A percentile compares a stretch with the other conserved stretches of the same genome.
These are phyloP conservation scores for Lactarius deliciosus DNA, from an alignment of 768 basidiomycete species.

Conservation along the genomic window DNA sequence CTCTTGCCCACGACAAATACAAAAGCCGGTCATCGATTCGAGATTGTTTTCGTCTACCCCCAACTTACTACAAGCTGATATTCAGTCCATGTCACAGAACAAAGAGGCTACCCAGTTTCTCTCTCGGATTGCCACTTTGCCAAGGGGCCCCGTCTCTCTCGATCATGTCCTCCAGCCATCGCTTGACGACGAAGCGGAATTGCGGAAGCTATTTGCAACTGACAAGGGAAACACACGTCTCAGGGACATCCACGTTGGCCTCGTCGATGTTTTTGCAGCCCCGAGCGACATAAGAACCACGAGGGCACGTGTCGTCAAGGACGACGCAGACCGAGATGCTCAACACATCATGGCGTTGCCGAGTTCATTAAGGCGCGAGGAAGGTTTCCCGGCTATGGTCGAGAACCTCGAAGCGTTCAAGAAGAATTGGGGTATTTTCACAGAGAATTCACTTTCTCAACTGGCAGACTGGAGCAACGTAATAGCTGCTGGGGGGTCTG, in stretches of 20 bases:
- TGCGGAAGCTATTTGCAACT: constrained; percentile 56
- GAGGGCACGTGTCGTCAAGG: constrained; percentile 48
- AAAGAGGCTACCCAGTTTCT: constrained; percentile 36
- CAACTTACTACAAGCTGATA: no score
- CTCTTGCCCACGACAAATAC: neutral
- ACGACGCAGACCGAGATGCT: constrained; percentile 45
- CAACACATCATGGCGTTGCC: constrained; percentile 55
- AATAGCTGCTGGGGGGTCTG: constrained; percentile 59
- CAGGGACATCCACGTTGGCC: constrained; percentile 52
- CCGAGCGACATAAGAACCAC: constrained; percentile 50
- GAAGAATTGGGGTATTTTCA: constrained; percentile 63
- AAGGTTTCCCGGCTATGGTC: constrained; percentile 52
- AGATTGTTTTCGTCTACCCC: neutral
- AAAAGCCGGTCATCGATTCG: neutral
- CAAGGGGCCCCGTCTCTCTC: constrained; percentile 39
- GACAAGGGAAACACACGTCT: constrained; percentile 50
- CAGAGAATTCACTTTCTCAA: constrained; percentile 60
- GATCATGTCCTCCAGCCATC: constrained; percentile 52
- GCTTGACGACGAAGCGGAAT: constrained; percentile 54
- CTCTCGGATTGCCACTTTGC: constrained; percentile 32
- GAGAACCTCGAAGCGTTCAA: constrained; percentile 55
- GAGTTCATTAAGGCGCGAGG: constrained; percentile 44
- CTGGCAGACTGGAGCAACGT: constrained; percentile 63
- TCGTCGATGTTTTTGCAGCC: constrained; percentile 58
- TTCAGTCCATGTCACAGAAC: constrained; percentile 33